Base-by-base conservation (phyloP, 495 filamentous ascomycete genomes). In the Xylaria flabelliformis region DNA sequence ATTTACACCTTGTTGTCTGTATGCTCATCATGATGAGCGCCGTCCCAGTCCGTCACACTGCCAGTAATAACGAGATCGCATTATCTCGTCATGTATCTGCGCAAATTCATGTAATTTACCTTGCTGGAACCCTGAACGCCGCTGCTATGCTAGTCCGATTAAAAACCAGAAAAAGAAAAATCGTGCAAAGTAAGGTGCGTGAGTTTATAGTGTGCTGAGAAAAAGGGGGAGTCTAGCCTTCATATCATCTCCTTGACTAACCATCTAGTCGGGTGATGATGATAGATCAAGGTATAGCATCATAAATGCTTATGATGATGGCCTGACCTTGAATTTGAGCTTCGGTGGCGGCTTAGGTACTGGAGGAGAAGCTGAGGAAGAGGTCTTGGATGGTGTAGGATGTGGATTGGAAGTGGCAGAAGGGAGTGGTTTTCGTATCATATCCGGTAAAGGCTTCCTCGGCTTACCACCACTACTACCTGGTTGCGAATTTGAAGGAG, bases 271-370 rank as follows among this genome's bases (percentile, higher is more conserved):
- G 26, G 29, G 13, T 19, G 15, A 55, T 32, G 29, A 36, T 59
- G 29, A 59, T 32, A 19, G 8, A 58, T 59, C 29, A 59, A 59
- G 34, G 34, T 19, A 21, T 29, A 41, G 17, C 58, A n/a, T 21
- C 34, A 61, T 39, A 53, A 8, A 42, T 34, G 48, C 6, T 10
- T 64, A 71, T 26, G 50, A 46, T 26, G 51, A 44, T 8, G 76
- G 56, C 71, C 80, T 83, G 41, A 84, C 21, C 74, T 83, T 84
- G 21, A 84, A 78, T 69, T 83, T 83, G 51, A 84, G 67, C 44
- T 81, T 82, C 26, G 77, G 67, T 6, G 44, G 50, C n/a, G 74
- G 65, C 56, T 67, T 71, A 4, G 77, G 32, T 9, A 73, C 50
- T 13, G 75, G 55, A 41, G 74, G 69, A 26, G 75, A 41, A 13